Base-by-base conservation (phyloP, 352 stramenopile genomes). In the Pythium folliculosum region DNA sequence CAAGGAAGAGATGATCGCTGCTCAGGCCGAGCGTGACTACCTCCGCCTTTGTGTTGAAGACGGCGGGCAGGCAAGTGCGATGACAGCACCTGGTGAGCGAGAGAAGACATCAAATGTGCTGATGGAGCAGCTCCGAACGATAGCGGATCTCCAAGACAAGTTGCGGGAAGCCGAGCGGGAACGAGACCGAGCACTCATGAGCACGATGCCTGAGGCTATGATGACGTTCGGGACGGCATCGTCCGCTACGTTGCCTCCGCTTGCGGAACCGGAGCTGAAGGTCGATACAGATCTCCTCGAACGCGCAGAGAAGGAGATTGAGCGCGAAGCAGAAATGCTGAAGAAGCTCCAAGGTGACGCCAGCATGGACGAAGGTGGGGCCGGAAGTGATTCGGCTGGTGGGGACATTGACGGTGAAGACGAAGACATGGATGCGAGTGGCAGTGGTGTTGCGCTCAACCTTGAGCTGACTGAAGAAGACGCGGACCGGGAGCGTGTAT, bases 1-100 rank as follows among this genome's bases (percentile, higher is more conserved):
- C 58, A 93, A 83, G 50, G 83, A 93, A 67, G 85, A 95, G 59
- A 90, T 93, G 84, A 90, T 95, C n/a, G 79, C 81, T 30, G 86
- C 88, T 2, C 88, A 95, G 72, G 82, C 85, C 35, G 86, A 95
- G 61, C 84, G 88, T 16, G 88, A 95, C 44, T 91, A 92, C 38
- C 61, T 93, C 22, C 78, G 82, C 0, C 54, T 95, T 1, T 92
- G 82, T 54, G 72, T 92, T 9, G 84, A 94, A 62, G 85, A 92
- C 61, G 70, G 49, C 5, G 64, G 61, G 22, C 73, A 59, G 58
- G 63, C 19, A 53, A 56, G 60, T 19, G 59, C 61, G 17, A 32
- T 66, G 5, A 63, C 51, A 16, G 60, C 47, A 22, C 59, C 59
- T 23, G 54, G 51, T 17, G 80, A 90, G 37, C 66, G 76, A 63